phyloP scores from a whole-genome alignment of 805 yeast species.

The Sugiyamaella boreocaroliniensis region DNA sequence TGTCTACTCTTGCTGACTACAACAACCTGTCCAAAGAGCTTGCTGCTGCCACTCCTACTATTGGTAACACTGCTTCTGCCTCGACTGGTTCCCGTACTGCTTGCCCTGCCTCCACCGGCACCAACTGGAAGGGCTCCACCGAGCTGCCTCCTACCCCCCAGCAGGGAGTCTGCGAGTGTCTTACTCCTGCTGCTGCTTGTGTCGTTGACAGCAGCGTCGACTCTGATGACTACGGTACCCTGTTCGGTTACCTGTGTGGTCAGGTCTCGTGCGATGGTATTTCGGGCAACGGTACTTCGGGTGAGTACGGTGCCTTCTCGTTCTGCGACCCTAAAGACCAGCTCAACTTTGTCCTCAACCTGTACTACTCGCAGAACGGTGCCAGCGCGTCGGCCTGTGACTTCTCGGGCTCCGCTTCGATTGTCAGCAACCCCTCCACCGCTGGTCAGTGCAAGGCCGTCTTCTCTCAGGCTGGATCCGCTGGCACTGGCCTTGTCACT shows the following conservation, averaged over 20 bases:
- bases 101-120: conserved; percentile 45
- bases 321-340: conserved; percentile 67
- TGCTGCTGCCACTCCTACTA: conserved; percentile 46
- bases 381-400: conserved; percentile 51
- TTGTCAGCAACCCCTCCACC: conserved; percentile 36
- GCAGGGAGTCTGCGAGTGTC: conserved; percentile 57
- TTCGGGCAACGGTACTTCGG: conserved; percentile 52
- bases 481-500: conserved; percentile 57
- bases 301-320: conserved; percentile 66
- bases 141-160: conserved; percentile 75
- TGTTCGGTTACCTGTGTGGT: conserved; percentile 55
- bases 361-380: conserved; percentile 49
- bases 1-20: conserved; percentile 58
- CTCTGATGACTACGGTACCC: conserved; percentile 48
- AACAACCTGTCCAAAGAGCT: conserved; percentile 49
- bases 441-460: conserved; percentile 48
- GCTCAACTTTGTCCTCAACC: conserved; percentile 59
- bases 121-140: conserved; percentile 62
- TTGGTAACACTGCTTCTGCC: conserved; percentile 36
- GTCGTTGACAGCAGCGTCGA: conserved; percentile 48
- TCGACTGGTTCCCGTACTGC: conserved; percentile 34
- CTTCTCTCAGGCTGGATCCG: conserved; percentile 58
- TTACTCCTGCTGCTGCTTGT: conserved; percentile 49
- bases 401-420: conserved; percentile 64
- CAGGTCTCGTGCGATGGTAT: conserved; percentile 56